A percentile compares a stretch with the other conserved stretches of the same genome.
Conservation (phyloP, 768 basidiomycete species). For the Tulasnella sp. region DNA sequence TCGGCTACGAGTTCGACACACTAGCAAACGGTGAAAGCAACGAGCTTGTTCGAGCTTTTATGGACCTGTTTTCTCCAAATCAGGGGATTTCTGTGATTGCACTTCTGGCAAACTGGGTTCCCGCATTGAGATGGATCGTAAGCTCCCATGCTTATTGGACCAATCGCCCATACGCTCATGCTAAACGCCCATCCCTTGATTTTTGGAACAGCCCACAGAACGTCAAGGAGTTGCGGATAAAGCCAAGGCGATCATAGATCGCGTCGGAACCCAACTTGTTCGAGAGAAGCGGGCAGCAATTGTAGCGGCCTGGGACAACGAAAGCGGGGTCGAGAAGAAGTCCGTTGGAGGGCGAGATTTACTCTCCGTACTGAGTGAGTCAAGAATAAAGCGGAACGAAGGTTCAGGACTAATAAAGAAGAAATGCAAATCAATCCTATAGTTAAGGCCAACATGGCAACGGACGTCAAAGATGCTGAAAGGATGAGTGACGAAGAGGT, state of each 20-base stretch:
- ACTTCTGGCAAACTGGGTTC: neutral
- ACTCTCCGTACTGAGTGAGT: constrained; percentile 14
- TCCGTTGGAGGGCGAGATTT: constrained; percentile 1
- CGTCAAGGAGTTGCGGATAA: neutral
- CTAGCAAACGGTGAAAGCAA: constrained; percentile 34
- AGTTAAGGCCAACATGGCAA: constrained; percentile 38
- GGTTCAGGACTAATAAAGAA: constrained; percentile 42
- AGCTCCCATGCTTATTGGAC: no score
- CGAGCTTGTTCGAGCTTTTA: constrained; percentile 38
- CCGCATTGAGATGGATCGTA: neutral
- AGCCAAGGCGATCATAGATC: constrained; percentile 2
- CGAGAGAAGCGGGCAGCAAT: constrained; percentile 1
- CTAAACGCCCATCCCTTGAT: neutral
- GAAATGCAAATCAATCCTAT: neutral
- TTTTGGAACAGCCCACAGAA: neutral
- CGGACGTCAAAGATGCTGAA: constrained; percentile 35
- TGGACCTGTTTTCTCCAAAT: constrained; percentile 31
- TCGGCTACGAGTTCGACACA: constrained; percentile 39
- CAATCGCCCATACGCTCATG: no score
- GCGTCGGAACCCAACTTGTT: constrained; percentile 8
- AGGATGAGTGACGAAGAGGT: constrained; percentile 38
- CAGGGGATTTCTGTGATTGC: neutral
- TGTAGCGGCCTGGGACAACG: neutral
- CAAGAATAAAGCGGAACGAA: constrained; percentile 36
- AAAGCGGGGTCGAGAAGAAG: neutral